Evolutionary conservation across 148 eudicot genomes (phyloP), one percentile per base, ranked within the genome.

Genomic region (Salicornia ramosissima): DNA sequence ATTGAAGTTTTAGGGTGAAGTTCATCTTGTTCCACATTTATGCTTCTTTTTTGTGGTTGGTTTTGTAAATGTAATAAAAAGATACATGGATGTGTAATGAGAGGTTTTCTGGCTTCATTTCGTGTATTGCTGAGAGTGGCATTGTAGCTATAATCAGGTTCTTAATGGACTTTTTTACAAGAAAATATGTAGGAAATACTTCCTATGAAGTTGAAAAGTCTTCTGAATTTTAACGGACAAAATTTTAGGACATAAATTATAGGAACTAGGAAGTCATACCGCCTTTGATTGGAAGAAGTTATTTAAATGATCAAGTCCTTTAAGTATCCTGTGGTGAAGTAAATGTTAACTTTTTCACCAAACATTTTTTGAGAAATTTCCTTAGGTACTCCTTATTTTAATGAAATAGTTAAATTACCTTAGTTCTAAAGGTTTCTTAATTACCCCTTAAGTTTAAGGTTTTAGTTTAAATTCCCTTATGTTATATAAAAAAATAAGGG

Each of bases 61-160:
- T 62, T 10, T 39, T n/a, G 46, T n/a, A 34, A 34, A 22, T 24
- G 21, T 64, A 43, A 4, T 58, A 58, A n/a, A 1, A n/a, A 33
- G 42, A 51, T 52, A 3, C 21, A 28, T 58, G 31, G 10, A 59
- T 60, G 4, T 10, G 21, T 71, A 31, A 0, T 21, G 1, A 43
- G 36, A 16, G 9, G 14, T 33, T 6, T 22, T 3, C n/a, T n/a
- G 19, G 16, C 51, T 15, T 55, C 36, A 12, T 5, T 36, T 0
- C 31, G 31, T 69, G 24, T 19, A 15, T 69, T 51, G 22, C 18
- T 69, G 31, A 24, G 68, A 36, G 18, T 62, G 28, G 66, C 12
- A n/a, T 18, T 22, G 19, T 25, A 25, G 67, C 50, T 24, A 8
- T 45, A 40, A 18, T 42, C 22, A 24, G 31, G 42, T 43, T 42